Conservation (phyloP, 106 monocot genomes). For the Agapanthus africanus region DNA sequence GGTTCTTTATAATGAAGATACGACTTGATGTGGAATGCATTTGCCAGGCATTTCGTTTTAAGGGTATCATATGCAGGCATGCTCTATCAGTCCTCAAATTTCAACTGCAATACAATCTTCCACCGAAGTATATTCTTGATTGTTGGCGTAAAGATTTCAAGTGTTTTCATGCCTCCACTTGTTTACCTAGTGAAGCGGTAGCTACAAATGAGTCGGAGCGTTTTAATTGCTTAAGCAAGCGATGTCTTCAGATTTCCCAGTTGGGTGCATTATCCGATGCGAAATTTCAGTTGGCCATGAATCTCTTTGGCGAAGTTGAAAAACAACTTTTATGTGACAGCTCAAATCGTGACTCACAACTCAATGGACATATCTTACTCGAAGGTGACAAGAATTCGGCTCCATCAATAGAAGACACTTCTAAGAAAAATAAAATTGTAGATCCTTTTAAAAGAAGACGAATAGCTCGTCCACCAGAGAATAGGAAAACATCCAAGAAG, state of each 20-base stretch:
- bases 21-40: constrained; percentile 37
- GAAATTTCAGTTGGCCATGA: constrained; percentile 6
- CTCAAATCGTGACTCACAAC: no score
- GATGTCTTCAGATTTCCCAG: constrained; percentile 50
- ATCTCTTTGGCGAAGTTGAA: no score
- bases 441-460: no score
- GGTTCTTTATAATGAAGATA: constrained; percentile 38
- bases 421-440: no score
- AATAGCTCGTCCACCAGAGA: no score
- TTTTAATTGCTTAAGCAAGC: constrained; percentile 58
- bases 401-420: no score
- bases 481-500: no score
- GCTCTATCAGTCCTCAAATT: constrained; percentile 48
- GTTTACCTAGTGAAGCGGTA: constrained; percentile 28
- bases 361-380: no score
- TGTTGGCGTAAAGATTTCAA: constrained; percentile 67
- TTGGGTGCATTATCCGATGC: constrained; percentile 46
- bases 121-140: constrained; percentile 41
- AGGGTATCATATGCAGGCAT: constrained; percentile 49
- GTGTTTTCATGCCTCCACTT: constrained; percentile 33
- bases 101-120: constrained; percentile 54
- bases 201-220: constrained; percentile 44
- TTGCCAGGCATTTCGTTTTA: constrained; percentile 58
- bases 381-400: no score
- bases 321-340: no score